Base-by-base conservation (phyloP, 352 stramenopile genomes). In the Pelagophyceae sp. region DNA sequence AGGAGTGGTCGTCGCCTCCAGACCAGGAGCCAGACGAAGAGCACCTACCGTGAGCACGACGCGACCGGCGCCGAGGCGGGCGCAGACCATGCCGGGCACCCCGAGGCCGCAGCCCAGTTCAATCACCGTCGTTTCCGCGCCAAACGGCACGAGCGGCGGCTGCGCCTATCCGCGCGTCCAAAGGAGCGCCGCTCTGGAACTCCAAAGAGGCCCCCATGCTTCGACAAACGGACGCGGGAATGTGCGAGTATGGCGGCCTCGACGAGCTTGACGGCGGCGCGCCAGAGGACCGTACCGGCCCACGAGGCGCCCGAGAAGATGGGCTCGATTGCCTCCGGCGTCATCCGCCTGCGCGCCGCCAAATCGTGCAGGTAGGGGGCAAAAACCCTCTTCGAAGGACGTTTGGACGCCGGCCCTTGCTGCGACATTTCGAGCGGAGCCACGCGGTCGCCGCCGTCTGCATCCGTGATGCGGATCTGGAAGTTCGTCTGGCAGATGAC, bases 301-400 rank as follows among this genome's bases (percentile, higher is more conserved):
- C 93, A 97, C 51, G 90, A 86, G 6, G 90, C 91, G 15, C 93
- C 93, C 31, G 92, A 93, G 84, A 97, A 97, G 6, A 97, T 81
- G 35, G 93, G 93, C 37, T 92, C 92, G 33, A 97, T 85, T 71
- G 94, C 89, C 77, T 95, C 85, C 77, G 83, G 63, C 63, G 67
- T 58, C 20, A 58, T 29, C 35, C 45, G 11, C 45, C 11, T 23
- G 45, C 45, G 23, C 23, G 45, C 45, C 45, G 11, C 11, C 45
- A 54, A 54, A 54, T 23, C 23, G 11, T 11, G 11, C 45, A 67
- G 31, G 58, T 11, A 35, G 58, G 23, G 31, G 29, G 31, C 23
- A 67, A 67, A 67, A 67, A 67, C 15, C 50, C n/a, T n/a, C n/a
- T n/a, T n/a, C n/a, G n/a, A n/a, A n/a, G n/a, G n/a, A n/a, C n/a